Evolutionary conservation across 768 basidiomycete genomes (phyloP).

Genomic region (Wakefieldia striispora): DNA sequence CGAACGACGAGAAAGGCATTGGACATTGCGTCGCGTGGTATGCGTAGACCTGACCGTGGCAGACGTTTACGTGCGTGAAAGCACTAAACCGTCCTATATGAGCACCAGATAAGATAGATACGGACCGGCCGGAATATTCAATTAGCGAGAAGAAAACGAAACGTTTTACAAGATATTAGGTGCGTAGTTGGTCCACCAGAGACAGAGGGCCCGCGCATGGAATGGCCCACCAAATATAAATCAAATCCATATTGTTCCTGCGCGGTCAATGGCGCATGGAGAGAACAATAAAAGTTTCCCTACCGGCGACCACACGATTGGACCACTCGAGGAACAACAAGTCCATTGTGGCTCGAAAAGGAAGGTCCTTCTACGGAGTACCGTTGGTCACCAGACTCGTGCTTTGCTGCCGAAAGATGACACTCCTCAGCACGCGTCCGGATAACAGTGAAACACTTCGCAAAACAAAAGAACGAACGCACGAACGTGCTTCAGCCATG

Average conservation of each 20-base stretch:
- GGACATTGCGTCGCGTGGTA: constrained; percentile 31
- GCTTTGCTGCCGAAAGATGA: too few species aligned
- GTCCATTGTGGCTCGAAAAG: constrained; percentile 26
- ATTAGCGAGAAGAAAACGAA: not conserved
- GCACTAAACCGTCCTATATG: not conserved
- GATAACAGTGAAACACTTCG: too few species aligned
- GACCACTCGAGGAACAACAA: too few species aligned
- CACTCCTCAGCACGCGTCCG: too few species aligned
- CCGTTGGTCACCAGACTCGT: too few species aligned
- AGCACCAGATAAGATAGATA: not conserved
- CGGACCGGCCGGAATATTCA: not conserved
- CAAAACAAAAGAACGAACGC: too few species aligned
- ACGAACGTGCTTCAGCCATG: too few species aligned
- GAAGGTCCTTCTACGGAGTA: constrained; percentile 6
- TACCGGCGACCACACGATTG: too few species aligned
- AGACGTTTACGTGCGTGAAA: constrained; percentile 15
- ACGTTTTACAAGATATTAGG: not conserved
- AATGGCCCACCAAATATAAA: constrained; percentile 10
- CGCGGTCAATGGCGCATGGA: not conserved
- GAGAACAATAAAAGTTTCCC: constrained; percentile 22
- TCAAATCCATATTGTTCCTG: constrained; percentile 4
- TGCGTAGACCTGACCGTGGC: constrained; percentile 2
- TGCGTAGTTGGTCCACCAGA: constrained; percentile 19
- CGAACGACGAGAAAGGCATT: constrained; percentile 58
- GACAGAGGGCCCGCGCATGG: constrained; percentile 10